phyloP scores from a whole-genome alignment of 2,329 filamentous ascomycete genomes.

The Neoarthrinium moseri region DNA sequence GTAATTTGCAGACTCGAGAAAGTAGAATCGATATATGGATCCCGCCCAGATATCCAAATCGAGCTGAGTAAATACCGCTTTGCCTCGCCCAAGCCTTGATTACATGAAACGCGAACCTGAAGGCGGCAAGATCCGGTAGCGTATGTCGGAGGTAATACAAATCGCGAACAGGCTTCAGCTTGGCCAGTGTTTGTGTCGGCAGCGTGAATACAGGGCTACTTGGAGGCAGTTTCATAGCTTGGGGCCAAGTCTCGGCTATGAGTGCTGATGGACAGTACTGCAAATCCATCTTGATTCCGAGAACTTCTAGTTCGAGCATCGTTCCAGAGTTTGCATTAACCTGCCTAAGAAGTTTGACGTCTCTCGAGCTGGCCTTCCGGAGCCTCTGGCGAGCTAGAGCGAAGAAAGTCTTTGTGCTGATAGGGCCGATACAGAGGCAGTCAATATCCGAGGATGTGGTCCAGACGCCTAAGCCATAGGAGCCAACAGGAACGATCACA shows the following conservation, averaged over 20 bases:
- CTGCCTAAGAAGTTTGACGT: conserved; percentile 52
- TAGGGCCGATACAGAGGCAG: conserved; percentile 62
- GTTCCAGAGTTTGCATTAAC: conserved; percentile 59
- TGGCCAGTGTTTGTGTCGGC: conserved; percentile 53
- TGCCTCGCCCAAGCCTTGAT: conserved; percentile 62
- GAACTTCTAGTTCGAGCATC: conserved; percentile 63
- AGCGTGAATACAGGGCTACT: conserved; percentile 55
- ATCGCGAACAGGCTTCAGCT: conserved; percentile 65
- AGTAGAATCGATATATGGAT: conserved; percentile 65
- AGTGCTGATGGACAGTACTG: conserved; percentile 63
- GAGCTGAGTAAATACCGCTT: conserved; percentile 62
- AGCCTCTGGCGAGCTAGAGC: conserved; percentile 55
- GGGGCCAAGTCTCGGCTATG: conserved; percentile 53
- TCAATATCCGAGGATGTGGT: conserved; percentile 61
- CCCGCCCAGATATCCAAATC: conserved; percentile 64
- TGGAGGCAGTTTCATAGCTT: conserved; percentile 44
- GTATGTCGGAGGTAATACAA: conserved; percentile 59
- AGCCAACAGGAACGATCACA: conserved; percentile 62
- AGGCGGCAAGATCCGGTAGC: conserved; percentile 57
- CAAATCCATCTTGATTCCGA: conserved; percentile 58
- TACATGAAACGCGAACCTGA: conserved; percentile 56
- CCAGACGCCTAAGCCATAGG: conserved; percentile 64
- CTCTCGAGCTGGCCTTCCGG: conserved; percentile 39
- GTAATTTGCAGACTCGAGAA: conserved; percentile 56
- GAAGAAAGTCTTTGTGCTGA: conserved; percentile 62